Percentiles rank a stretch among this genome's conserved stretches.
Conservation (phyloP, 495 filamentous ascomycete species). For the Talaromyces liani region DNA sequence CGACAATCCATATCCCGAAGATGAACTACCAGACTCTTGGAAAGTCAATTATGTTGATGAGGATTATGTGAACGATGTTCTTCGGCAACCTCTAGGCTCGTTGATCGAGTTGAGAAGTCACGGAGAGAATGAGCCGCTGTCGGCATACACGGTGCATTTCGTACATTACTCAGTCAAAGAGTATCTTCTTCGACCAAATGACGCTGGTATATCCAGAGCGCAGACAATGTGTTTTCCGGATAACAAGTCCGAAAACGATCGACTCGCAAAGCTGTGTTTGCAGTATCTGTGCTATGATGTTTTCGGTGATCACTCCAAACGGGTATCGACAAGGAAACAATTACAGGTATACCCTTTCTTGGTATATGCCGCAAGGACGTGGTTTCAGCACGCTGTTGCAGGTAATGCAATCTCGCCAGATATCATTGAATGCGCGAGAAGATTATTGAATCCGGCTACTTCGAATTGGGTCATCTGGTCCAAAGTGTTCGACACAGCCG, state of each 20-base stretch:
- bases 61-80: conserved; percentile 17
- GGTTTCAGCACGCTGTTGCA: conserved; percentile 10
- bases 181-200: conserved; percentile 6
- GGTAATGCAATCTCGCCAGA: conserved; percentile 9
- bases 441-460: conserved; percentile 11
- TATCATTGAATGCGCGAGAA: conserved; percentile 7
- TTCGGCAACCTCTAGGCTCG: conserved; percentile 14
- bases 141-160: conserved; percentile 7
- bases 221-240: conserved; percentile 10
- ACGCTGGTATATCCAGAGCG: neutral
- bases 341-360: conserved; percentile 11
- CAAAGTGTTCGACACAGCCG: conserved; percentile 11
- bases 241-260: conserved; percentile 8
- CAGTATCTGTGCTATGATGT: conserved; percentile 14
- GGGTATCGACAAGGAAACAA: neutral
- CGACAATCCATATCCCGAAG: conserved; percentile 5
- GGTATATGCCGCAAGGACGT: conserved; percentile 10
- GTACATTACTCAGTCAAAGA: conserved; percentile 12
- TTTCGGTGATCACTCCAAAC: conserved; percentile 6
- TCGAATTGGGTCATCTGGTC: conserved; percentile 14
- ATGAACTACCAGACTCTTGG: conserved; percentile 16
- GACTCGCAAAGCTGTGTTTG: conserved; percentile 11
- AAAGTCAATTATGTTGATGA: conserved; percentile 13
- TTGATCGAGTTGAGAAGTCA: conserved; percentile 13
- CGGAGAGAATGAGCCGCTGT: conserved; percentile 1